These are phyloP conservation scores for Leonotis leonurus DNA, from an alignment of 257 asterid genomes.

Conservation along the genomic window DNA sequence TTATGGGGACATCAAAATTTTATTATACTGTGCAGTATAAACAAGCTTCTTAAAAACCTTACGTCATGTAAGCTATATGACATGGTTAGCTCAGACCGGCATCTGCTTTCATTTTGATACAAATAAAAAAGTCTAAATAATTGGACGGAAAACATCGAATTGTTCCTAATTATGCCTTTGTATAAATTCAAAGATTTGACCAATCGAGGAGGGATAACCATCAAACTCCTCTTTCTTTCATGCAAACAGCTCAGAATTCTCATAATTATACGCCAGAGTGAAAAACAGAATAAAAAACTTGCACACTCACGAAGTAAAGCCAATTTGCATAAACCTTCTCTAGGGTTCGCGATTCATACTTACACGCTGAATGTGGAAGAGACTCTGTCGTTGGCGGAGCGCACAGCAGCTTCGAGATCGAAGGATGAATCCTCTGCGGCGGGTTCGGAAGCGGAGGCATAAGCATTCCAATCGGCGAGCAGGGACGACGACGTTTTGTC, in stretches of 20 bases:
- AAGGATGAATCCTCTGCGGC: constrained; percentile 50
- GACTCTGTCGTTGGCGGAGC: constrained; percentile 65
- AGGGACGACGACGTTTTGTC: constrained; percentile 54
- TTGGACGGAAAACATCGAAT: no score
- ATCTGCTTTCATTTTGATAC: not conserved
- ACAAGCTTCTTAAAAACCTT: not conserved
- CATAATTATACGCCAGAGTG: not conserved
- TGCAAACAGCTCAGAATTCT: not conserved
- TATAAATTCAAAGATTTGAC: not conserved
- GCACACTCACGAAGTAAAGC: not conserved
- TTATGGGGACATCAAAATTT: no score
- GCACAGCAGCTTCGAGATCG: constrained; percentile 87
- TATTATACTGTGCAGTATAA: not conserved
- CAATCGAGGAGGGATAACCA: not conserved
- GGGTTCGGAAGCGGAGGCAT: constrained; percentile 49
- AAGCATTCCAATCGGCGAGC: constrained; percentile 87
- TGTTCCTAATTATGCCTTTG: not conserved
- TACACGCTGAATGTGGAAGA: constrained; percentile 74
- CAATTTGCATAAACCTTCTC: not conserved
- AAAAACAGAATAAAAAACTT: not conserved
- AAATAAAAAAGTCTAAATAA: not conserved
- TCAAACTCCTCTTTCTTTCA: not conserved
- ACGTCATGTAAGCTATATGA: not conserved
- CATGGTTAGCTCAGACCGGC: not conserved
- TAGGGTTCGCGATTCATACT: constrained; percentile 16